Base-by-base conservation (phyloP, 768 basidiomycete genomes). In the Trametes punicea region DNA sequence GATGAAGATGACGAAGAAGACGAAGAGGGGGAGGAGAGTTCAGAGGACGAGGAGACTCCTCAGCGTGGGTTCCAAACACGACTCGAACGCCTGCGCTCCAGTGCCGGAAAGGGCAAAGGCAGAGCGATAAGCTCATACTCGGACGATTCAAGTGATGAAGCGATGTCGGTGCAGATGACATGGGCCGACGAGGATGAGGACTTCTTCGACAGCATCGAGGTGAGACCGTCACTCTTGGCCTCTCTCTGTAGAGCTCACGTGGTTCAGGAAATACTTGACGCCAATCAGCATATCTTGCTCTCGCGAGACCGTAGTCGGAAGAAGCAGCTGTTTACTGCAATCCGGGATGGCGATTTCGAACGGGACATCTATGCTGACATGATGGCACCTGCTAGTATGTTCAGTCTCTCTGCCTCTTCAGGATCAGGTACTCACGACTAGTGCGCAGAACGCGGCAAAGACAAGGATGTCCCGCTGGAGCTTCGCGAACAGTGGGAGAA, bases 401-500 rank as follows among this genome's bases (percentile, higher is more conserved):
- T 10, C 26, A 38, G 27, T 31, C 15, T 31, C 31, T 8, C 11
- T 16, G 8, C 1, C n/a, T 23, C 0, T 42, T 15, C 8, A 20
- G 15, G 21, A n/a, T 10, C 6, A 8, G 13, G 42, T 11, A 10
- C 42, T 7, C 31, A 48, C 33, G 7, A 23, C 53, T 27, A 16
- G 59, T 75, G 73, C 27, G 0, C 65, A 66, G 79, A 76, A 56
- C 71, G 72, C 27, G 84, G 81, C 63, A 82, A 85, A 64, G 63
- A 75, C 54, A 79, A 75, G 57, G 71, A 74, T 42, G 62, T 88
- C 10, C 81, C 89, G 0, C 63, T 73, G 1, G 78, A 84, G 6
- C 76, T 97, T 7, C 77, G 75, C 49, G 79, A 72, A 0, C 85
- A 83, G 56, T 97, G 93, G 93, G 81, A 83, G 41, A 79, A 80